Base-by-base conservation (phyloP, 1,284 basidiomycete genomes). In the Chondrostereum purpureum region DNA sequence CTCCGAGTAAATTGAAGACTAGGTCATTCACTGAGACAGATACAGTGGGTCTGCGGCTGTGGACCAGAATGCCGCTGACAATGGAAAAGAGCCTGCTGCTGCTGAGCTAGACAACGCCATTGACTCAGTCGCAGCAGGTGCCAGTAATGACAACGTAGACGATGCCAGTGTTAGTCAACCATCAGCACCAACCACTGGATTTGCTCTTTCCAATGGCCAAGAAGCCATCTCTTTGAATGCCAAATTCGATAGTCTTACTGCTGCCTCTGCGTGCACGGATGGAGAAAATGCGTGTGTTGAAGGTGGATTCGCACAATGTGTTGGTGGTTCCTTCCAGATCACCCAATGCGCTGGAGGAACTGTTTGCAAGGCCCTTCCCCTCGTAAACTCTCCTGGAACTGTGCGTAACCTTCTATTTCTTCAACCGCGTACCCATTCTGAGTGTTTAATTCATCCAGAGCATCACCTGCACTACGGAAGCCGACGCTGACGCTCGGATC, bases 151-250 rank as follows among this genome's bases (percentile, higher is more conserved):
- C n/a, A n/a, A n/a, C n/a, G n/a, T n/a, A n/a, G n/a, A n/a, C n/a
- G n/a, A n/a, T n/a, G n/a, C n/a, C n/a, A n/a, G n/a, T n/a, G n/a
- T n/a, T n/a, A n/a, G n/a, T n/a, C n/a, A n/a, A n/a, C n/a, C n/a
- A 3, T 16, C 60, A 17, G 27, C 57, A 20, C 41, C 57, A 12
- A 39, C 56, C 3, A 34, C 58, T 21, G 38, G 58, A 5, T 68
- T 73, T 57, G 58, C 56, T 43, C 57, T 67, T 27, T 62, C 69
- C 52, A 77, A 77, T 54, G 75, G 68, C 14, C 55, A 69, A 42
- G 69, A 67, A 39, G 74, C 75, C 5, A 72, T 77, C 57, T 56
- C 65, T n/a, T 66, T 72, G 39, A 78, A 80, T 57, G 64, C 66
- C 14, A 55, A 73, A 52, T 78, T 78, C 53, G 58, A 67, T 5